phyloP scores from a whole-genome alignment of 1,284 basidiomycete species.

The Leccinum pachyderme region DNA sequence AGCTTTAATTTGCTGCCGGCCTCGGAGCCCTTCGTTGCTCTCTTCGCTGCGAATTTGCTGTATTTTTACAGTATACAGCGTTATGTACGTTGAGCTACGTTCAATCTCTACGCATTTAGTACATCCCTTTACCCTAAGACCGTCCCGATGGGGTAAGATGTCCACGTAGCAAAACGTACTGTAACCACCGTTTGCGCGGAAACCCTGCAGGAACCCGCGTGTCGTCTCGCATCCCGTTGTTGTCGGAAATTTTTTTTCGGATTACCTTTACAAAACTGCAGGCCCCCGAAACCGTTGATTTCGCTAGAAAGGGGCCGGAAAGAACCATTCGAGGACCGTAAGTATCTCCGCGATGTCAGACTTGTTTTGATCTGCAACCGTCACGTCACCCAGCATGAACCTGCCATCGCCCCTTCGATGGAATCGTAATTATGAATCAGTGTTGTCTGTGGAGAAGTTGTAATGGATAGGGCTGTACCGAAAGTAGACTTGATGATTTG shows the following conservation, averaged over 20 bases:
- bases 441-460: constrained; percentile 16
- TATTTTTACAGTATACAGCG: not conserved
- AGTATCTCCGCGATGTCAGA: not conserved
- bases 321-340: constrained; percentile 7
- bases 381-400: not conserved
- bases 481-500: constrained; percentile 21
- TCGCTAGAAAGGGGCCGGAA: constrained; percentile 7
- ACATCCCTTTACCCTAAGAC: constrained; percentile 17
- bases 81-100: constrained; percentile 5
- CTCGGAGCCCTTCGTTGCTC: not conserved
- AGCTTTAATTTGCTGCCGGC: not conserved
- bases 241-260: constrained; percentile 6
- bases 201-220: constrained; percentile 20
- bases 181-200: constrained; percentile 13
- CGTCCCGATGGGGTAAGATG: constrained; percentile 6
- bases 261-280: not conserved
- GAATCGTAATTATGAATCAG: constrained; percentile 12
- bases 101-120: not conserved
- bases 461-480: constrained; percentile 17
- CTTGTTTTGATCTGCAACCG: not conserved
- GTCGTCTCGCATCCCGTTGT: constrained; percentile 11
- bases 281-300: not conserved
- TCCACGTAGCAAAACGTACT: not conserved
- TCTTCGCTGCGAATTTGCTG: not conserved
- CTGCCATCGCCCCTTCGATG: not conserved